These are phyloP conservation scores for Tetragonia tetragonoides DNA, from an alignment of 148 eudicot species.

Conservation along the genomic window DNA sequence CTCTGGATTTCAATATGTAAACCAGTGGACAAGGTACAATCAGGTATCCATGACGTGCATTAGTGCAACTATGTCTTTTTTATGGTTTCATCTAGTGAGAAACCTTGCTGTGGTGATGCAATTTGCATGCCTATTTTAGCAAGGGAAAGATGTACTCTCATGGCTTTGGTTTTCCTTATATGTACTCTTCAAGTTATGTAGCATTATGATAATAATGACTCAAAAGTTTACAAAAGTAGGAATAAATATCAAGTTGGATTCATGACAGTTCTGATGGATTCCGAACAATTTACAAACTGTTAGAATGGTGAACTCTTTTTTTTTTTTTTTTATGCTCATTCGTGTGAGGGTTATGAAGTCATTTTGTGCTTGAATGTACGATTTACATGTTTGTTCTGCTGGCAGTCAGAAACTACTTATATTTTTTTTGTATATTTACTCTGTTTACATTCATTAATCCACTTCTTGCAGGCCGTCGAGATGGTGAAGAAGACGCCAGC, in stretches of 20 bases:
- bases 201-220: not conserved
- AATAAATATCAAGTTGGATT: too few relatives aligned
- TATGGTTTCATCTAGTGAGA: not conserved
- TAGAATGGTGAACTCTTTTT: not conserved
- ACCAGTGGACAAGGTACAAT: constrained; percentile 95
- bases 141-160: not conserved
- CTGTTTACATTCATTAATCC: not conserved
- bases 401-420: not conserved
- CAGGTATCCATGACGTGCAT: constrained; percentile 58
- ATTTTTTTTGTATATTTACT: not conserved
- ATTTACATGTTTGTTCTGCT: not conserved
- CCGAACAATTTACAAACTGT: not conserved
- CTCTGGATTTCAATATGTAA: constrained; percentile 88
- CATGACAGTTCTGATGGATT: not conserved
- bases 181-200: not conserved
- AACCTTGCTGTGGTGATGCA: not conserved
- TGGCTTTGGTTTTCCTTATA: not conserved
- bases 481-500: constrained; percentile 95
- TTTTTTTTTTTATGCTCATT: not conserved
- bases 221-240: not conserved
- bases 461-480: constrained; percentile 67
- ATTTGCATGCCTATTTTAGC: not conserved
- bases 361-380: not conserved
- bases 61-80: not conserved
- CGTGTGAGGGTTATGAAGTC: not conserved